phyloP scores from a whole-genome alignment of 2,329 filamentous ascomycete genomes.

The Phyllosticta citrichinensis region DNA sequence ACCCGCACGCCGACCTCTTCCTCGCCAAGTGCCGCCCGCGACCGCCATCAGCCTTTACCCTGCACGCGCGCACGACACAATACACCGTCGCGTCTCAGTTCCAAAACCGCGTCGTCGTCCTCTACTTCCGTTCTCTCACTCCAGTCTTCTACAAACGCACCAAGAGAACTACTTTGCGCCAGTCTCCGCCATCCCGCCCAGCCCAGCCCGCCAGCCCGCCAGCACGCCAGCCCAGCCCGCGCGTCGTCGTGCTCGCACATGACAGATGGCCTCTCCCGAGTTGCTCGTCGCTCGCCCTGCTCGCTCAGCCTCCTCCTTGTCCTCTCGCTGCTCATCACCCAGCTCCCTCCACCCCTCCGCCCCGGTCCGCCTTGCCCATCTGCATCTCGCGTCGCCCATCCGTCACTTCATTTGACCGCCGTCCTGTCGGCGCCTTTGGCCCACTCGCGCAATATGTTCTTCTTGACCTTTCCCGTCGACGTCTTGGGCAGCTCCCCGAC shows the following conservation, averaged over 20 bases:
- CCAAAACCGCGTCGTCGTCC: background rate
- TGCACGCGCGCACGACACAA: background rate
- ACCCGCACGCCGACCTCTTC: background rate
- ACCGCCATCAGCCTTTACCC: background rate
- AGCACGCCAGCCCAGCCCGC: background rate
- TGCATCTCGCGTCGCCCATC: background rate
- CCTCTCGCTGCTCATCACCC: background rate
- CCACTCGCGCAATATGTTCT: conserved; percentile 87
- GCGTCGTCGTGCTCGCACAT: background rate
- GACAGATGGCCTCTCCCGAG: background rate
- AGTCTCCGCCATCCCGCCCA: background rate
- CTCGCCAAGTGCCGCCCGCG: background rate
- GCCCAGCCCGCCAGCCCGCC: background rate
- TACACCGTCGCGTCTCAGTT: background rate
- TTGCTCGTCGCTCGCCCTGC: background rate
- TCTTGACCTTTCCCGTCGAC: conserved; percentile 91
- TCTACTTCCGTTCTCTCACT: background rate
- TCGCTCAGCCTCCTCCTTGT: conserved; percentile 8
- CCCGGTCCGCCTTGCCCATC: conserved; percentile 4
- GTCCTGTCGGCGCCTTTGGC: conserved; percentile 43
- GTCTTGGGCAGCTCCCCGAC: conserved; percentile 91
- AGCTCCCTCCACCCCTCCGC: background rate
- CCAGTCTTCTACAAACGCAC: background rate
- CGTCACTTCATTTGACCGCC: conserved; percentile 2
- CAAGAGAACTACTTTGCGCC: background rate